Evolutionary conservation across 2,329 filamentous ascomycete species (phyloP).

Genomic region (Claviceps sp.): DNA sequence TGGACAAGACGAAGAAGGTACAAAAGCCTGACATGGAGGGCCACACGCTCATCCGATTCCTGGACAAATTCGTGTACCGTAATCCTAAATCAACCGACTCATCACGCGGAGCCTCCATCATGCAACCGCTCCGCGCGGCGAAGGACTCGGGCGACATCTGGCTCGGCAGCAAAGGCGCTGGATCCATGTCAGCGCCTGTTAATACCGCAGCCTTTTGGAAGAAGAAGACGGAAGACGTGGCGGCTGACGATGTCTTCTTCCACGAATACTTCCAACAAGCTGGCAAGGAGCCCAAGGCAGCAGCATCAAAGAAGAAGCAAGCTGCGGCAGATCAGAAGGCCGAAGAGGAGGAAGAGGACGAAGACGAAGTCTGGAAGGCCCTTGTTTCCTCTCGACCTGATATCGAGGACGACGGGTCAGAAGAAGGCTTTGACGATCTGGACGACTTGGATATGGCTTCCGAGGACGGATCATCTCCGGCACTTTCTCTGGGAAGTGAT

Average conservation of each 20-base stretch:
- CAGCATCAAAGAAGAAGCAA: constrained; percentile 39
- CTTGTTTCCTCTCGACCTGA: constrained; percentile 72
- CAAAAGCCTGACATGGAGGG: constrained; percentile 83
- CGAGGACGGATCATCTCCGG: constrained; percentile 28
- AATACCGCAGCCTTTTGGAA: constrained; percentile 88
- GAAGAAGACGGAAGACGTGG: constrained; percentile 75
- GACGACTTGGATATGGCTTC: constrained; percentile 37
- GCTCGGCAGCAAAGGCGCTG: constrained; percentile 36
- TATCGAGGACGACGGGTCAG: constrained; percentile 33
- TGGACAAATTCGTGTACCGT: constrained; percentile 97
- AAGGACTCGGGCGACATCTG: constrained; percentile 42
- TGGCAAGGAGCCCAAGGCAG: constrained; percentile 42
- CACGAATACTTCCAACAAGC: constrained; percentile 84
- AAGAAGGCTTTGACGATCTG: constrained; percentile 33
- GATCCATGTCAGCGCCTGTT: constrained; percentile 32
- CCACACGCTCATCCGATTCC: constrained; percentile 86
- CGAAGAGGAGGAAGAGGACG: constrained; percentile 41
- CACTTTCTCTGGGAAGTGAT: constrained; percentile 26
- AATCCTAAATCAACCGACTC: constrained; percentile 63
- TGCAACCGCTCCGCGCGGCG: constrained; percentile 66
- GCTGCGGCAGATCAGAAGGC: constrained; percentile 36
- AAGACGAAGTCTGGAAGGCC: constrained; percentile 85
- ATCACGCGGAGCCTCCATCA: constrained; percentile 74
- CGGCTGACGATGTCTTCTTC: constrained; percentile 93
- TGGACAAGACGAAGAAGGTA: constrained; percentile 56